A percentile compares a stretch with the other conserved stretches of the same genome.
Conservation (phyloP, 257 asterid species). For the Scutellaria galericulata region DNA sequence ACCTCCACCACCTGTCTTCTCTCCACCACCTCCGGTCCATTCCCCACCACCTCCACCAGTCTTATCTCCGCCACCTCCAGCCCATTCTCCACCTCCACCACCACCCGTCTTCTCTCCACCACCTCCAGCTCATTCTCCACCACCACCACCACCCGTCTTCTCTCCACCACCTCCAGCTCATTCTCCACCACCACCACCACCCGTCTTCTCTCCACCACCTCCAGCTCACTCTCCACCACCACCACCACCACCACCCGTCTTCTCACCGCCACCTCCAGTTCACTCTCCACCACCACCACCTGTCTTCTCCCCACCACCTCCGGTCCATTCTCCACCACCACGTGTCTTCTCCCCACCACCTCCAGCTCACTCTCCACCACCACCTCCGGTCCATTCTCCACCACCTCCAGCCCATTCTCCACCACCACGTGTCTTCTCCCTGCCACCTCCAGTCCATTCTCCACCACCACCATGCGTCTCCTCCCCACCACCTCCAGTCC, state of each 20-base stretch:
- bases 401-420: constrained; percentile 38
- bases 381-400: not conserved
- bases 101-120: not conserved
- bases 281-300: constrained; percentile 22
- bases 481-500: constrained; percentile 39
- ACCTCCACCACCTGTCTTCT: not conserved
- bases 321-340: not conserved
- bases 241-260: constrained; percentile 49
- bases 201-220: not conserved
- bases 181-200: not conserved
- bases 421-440: constrained; percentile 34
- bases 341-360: not conserved
- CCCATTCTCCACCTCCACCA: constrained; percentile 18
- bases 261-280: constrained; percentile 51
- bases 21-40: constrained; percentile 15
- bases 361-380: not conserved
- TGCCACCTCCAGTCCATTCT: constrained; percentile 41
- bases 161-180: constrained; percentile 29
- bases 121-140: constrained; percentile 10
- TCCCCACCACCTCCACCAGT: not conserved
- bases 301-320: constrained; percentile 23
- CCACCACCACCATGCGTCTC: constrained; percentile 24
- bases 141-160: constrained; percentile 9
- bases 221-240: constrained; percentile 37
- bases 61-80: not conserved